Base-by-base conservation (phyloP, 164 flowering plant genomes). In the Aristolochia californica region DNA sequence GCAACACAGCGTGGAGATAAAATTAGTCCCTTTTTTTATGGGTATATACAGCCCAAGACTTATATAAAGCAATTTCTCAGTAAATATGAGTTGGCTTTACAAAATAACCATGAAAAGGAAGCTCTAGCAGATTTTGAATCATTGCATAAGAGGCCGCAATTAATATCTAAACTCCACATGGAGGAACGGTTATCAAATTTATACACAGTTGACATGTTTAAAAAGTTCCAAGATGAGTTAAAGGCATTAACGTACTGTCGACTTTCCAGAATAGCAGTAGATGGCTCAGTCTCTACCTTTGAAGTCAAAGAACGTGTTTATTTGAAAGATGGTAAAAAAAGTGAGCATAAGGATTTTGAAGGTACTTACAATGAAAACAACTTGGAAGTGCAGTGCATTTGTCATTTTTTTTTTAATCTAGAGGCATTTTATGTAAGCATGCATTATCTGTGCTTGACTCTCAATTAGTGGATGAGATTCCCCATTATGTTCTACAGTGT, bases 1-100 rank as follows among this genome's bases (percentile, higher is more conserved):
- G 56, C 73, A 43, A 65, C 72, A 1, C 71, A 72, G 16, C 76
- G 61, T 4, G 72, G 70, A 16, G 96, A 83, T 63, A 57, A 51
- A 20, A 28, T 78, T 44, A 64, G 44, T 60, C 60, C 83, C 13
- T 81, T 81, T 68, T 87, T 84, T 61, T 83, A 81, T 50, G 77
- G 68, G n/a, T 78, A 74, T 48, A 64, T 84, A 45, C 79, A 81
- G 65, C 75, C 71, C 56, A 80, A 81, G 57, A 84, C 87, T 34
- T 76, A 84, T 25, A 60, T 87, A 62, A 81, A 81, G 65, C 85
- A 87, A 63, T 87, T 84, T 72, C 75, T 87, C 24, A 84, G 76
- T 44, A 73, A 75, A 55, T 87, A 79, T 62, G 87, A 83, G 48
- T 47, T 73, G n/a, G 88, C 79, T 21, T 48, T 87, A 13, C 75